These are phyloP conservation scores for Coemansia sp. DNA, from an alignment of 192 early-diverging fungal species.

Conservation along the genomic window DNA sequence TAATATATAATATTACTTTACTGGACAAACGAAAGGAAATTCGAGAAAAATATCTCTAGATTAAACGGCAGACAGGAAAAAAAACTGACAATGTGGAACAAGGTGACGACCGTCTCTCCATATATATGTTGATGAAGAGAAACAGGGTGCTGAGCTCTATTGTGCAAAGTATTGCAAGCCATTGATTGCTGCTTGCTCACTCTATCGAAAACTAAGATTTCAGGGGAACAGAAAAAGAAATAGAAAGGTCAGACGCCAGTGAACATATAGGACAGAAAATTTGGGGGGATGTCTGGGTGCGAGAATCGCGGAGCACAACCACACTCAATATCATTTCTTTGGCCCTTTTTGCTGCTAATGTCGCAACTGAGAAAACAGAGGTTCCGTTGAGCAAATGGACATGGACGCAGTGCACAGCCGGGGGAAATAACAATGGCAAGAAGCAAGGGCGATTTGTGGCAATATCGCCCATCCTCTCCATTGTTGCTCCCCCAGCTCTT, in stretches of 20 bases:
- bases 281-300: constrained; percentile 1
- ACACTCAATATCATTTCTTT: no score
- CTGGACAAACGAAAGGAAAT: background rate
- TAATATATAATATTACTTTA: constrained; percentile 5
- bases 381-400: no score
- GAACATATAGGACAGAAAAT: background rate
- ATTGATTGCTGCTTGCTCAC: background rate
- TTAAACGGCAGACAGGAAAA: background rate
- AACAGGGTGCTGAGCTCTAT: background rate
- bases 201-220: constrained; percentile 9
- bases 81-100: background rate
- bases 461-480: background rate
- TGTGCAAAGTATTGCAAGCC: constrained; percentile 2
- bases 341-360: no score
- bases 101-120: background rate
- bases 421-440: no score
- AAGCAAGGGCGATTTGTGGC: no score
- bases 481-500: background rate
- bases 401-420: no score
- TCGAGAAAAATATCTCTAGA: background rate
- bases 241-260: background rate
- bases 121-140: background rate
- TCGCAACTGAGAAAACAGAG: no score
- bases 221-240: background rate
- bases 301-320: background rate